Base-by-base conservation (phyloP, 2,329 filamentous ascomycete genomes). In the Grosmannia huntii region DNA sequence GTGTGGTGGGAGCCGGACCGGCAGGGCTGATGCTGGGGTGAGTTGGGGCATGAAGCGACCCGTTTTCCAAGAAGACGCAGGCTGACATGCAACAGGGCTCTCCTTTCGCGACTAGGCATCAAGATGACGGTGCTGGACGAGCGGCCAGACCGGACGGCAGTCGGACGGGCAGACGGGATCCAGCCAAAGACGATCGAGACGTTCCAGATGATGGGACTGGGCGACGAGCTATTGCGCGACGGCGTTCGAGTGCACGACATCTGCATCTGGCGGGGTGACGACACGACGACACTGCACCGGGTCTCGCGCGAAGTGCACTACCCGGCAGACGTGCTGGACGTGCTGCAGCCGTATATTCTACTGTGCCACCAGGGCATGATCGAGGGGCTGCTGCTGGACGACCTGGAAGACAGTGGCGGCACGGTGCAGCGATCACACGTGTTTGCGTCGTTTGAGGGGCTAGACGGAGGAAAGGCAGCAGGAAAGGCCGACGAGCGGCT, bases 181-280 rank as follows among this genome's bases (percentile, higher is more conserved):
- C 86, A 90, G 66, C 86, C 86, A 54, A 89, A 89, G 71, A 86
- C 85, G 0, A 87, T 90, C 64, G 86, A 90, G 72, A 90, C 86
- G 0, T 79, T 89, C 64, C 80, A 81, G 62, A 85, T 89, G 71
- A 81, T 90, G 74, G 76, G 85, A 25, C 72, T 89, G 14, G 84
- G 82, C 12, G 85, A 89, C 62, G 73, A 79, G 1, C 69, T 90
- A 33, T 69, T 89, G 44, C 80, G 80, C 60, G 78, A 82, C 64
- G 86, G 84, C 27, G 85, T 84, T 51, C 80, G 80, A 44, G 81
- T 90, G 44, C 86, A 85, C 68, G 86, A 89, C 66, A 89, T 90
- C 60, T 78, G 83, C 53, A 89, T 89, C 68, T 90, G 86, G 85
- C 79, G 80, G 28, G 75, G 78, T 2, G 21, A 23, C 44, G 44